Evolutionary conservation across 2,329 filamentous ascomycete genomes (phyloP).

Genomic region (Paecilomyces formosus): DNA sequence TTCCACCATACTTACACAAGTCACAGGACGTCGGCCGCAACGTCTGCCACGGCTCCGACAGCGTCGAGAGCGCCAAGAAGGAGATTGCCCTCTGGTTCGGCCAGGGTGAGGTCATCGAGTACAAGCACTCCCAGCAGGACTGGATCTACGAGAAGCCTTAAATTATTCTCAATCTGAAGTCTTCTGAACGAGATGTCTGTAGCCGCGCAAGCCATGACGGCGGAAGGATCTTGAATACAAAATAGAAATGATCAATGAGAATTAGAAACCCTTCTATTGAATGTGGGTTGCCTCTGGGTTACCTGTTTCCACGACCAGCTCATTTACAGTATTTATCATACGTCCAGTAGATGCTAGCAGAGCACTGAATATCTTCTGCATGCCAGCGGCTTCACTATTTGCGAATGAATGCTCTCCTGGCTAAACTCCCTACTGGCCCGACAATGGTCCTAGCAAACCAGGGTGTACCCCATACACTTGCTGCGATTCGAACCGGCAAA

Average conservation of each 20-base stretch:
- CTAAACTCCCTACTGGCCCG: conserved; percentile 35
- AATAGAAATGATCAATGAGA: not conserved
- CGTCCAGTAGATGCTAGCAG: not conserved
- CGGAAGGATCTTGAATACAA: not conserved
- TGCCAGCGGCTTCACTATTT: conserved; percentile 4
- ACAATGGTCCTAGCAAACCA: conserved; percentile 74
- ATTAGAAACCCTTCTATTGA: not conserved
- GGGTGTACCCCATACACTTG: conserved; percentile 82
- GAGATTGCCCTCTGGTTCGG: conserved; percentile 99
- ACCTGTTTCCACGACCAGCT: too few species aligned
- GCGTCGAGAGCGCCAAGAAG: conserved; percentile 98
- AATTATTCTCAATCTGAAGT: conserved; percentile 15
- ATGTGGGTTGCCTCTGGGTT: not conserved
- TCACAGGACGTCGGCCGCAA: conserved; percentile 77
- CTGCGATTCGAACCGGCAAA: conserved; percentile 65
- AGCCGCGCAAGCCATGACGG: not conserved
- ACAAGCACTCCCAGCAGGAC: conserved; percentile 75
- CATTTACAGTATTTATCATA: not conserved
- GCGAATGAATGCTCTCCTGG: conserved; percentile 32
- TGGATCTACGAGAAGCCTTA: conserved; percentile 94
- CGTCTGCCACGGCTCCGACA: conserved; percentile 99
- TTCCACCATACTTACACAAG: not conserved
- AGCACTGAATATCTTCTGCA: not conserved
- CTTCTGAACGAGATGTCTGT: not conserved
- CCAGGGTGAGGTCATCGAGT: conserved; percentile 73